These are phyloP conservation scores for Mortierella sp. DNA, from an alignment of 371 early-diverging fungal species.

Conservation along the genomic window DNA sequence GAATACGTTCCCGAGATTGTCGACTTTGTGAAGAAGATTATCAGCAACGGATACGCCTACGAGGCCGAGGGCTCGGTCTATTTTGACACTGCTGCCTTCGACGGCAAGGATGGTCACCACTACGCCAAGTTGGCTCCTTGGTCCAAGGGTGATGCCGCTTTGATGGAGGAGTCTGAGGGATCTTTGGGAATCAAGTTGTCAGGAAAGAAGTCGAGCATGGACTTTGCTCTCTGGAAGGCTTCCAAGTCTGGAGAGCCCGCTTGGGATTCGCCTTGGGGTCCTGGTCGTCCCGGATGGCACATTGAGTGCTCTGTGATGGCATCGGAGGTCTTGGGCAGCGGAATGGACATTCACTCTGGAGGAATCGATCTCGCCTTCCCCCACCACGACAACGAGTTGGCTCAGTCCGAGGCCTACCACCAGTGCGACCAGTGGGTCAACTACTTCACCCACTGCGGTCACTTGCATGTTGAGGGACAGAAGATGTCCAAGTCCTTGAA, in stretches of 20 bases:
- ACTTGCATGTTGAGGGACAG: slow-evolving; percentile 98
- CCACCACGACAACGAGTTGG: slow-evolving; percentile 99
- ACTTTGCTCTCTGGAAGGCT: slow-evolving; percentile 99
- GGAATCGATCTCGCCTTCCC: slow-evolving; percentile 99
- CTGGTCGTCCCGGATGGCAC: slow-evolving; percentile 99
- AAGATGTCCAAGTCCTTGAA: slow-evolving; percentile 99
- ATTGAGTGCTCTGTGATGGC: slow-evolving; percentile 99
- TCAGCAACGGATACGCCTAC: slow-evolving; percentile 96
- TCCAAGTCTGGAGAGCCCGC: slow-evolving; percentile 98
- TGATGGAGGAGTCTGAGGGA: slow-evolving; percentile 95
- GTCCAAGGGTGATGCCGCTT: slow-evolving; percentile 84
- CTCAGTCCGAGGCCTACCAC: slow-evolving; percentile 97
- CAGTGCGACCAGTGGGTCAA: slow-evolving; percentile 97
- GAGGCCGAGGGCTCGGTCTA: slow-evolving; percentile 98
- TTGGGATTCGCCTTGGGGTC: slow-evolving; percentile 97
- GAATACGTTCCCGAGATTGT: slow-evolving; percentile 99
- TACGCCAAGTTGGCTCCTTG: slow-evolving; percentile 95
- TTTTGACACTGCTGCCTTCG: slow-evolving; percentile 96
- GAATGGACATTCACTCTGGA: slow-evolving; percentile 99
- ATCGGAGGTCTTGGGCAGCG: slow-evolving; percentile 89
- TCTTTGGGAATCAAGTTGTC: slow-evolving; percentile 79
- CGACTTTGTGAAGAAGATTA: slow-evolving; percentile 91
- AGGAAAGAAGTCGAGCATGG: slow-evolving; percentile 85
- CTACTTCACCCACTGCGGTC: slow-evolving; percentile 99
- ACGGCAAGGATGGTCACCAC: slow-evolving; percentile 83